Conservation (phyloP, 2,329 filamentous ascomycete genomes). For the Aureobasidium leucospermi region DNA sequence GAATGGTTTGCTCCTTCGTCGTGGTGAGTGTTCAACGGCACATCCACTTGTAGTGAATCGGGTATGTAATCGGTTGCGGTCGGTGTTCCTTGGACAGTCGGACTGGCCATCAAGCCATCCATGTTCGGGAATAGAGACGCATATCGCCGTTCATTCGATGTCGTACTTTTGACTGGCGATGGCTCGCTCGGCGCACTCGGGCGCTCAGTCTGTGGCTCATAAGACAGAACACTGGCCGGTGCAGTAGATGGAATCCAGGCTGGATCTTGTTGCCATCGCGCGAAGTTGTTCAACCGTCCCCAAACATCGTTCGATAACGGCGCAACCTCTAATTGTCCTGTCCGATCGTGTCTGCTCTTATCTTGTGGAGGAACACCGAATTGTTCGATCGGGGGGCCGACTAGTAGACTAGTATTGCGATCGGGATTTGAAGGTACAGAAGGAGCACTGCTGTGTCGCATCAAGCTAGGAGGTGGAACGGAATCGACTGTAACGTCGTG, state of each 20-base stretch:
- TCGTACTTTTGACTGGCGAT: background rate
- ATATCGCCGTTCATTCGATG: slow-evolving; percentile 1
- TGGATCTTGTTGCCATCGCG: slow-evolving; percentile 26
- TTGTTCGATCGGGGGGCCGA: background rate
- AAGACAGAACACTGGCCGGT: slow-evolving; percentile 22
- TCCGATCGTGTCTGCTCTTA: background rate
- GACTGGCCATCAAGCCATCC: slow-evolving; percentile 8
- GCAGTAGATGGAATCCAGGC: slow-evolving; percentile 26
- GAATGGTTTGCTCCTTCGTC: background rate
- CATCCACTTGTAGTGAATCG: background rate
- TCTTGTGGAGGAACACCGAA: background rate
- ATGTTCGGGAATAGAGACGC: slow-evolving; percentile 4
- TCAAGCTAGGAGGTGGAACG: background rate
- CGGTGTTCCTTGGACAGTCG: slow-evolving; percentile 5
- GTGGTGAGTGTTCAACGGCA: background rate
- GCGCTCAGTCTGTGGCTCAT: background rate
- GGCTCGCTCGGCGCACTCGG: slow-evolving; percentile 26
- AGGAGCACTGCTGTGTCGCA: slow-evolving; percentile 4
- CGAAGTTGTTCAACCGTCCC: slow-evolving; percentile 29
- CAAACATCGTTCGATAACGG: slow-evolving; percentile 20
- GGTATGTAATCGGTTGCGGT: background rate
- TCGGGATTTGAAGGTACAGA: background rate
- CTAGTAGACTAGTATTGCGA: background rate
- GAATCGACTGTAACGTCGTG: slow-evolving; percentile 27
- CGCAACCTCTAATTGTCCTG: background rate